A percentile compares a stretch with the other conserved stretches of the same genome.
phyloP scores from a whole-genome alignment of 495 filamentous ascomycete genomes.

The Annulohypoxylon nitens region DNA sequence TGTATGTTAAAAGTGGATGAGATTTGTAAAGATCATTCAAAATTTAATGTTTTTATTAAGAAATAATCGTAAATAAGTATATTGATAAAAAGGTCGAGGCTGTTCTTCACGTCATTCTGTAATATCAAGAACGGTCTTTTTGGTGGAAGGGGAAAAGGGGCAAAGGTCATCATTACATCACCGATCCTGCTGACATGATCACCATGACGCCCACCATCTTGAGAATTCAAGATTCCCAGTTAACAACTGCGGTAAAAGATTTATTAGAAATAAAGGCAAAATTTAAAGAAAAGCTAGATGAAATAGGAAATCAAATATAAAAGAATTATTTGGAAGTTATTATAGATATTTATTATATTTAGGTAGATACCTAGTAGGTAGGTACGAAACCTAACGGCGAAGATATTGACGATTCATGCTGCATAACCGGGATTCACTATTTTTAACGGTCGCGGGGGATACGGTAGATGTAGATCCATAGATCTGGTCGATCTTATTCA shows the following conservation, averaged over 20 bases:
- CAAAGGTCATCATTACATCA: conserved; percentile 46
- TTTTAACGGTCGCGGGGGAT: not conserved
- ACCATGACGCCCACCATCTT: conserved; percentile 28
- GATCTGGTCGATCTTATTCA: no score
- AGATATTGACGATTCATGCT: not conserved
- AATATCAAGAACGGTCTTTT: not conserved
- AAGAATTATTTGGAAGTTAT: not conserved
- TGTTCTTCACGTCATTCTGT: not conserved
- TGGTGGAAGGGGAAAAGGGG: not conserved
- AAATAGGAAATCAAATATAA: no score
- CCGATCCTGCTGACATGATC: conserved; percentile 15
- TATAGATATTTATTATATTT: not conserved
- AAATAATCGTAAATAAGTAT: not conserved
- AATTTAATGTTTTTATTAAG: not conserved
- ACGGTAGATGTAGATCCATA: not conserved
- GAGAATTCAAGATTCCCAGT: not conserved
- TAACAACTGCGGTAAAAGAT: not conserved
- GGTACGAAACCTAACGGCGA: not conserved
- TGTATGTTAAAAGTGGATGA: not conserved
- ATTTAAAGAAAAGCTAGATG: not conserved
- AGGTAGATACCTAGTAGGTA: not conserved
- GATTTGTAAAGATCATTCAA: not conserved
- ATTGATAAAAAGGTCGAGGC: not conserved
- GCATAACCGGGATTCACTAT: not conserved
- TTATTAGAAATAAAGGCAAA: not conserved